These are phyloP conservation scores for Pichia nanzhaoensis DNA, from an alignment of 805 yeast species.

Conservation along the genomic window DNA sequence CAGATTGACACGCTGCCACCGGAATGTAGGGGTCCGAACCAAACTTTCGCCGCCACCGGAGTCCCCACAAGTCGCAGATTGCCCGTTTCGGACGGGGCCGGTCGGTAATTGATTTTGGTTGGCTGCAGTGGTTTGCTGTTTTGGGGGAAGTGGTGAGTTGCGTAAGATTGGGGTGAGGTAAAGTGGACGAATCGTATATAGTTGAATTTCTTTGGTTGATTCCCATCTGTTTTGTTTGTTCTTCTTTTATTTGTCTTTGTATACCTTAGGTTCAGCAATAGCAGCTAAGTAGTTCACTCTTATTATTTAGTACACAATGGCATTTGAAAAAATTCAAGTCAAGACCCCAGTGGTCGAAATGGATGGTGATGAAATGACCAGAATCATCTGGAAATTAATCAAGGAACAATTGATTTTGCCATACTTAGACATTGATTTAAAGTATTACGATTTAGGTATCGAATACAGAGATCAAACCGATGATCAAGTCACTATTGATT, in stretches of 20 bases:
- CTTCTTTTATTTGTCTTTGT: not conserved
- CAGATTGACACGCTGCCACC: not conserved
- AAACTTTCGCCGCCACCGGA: too few relatives aligned
- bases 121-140: too few relatives aligned
- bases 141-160: too few relatives aligned
- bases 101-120: too few relatives aligned
- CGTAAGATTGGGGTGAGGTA: too few relatives aligned
- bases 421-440: conserved; percentile 77
- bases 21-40: not conserved
- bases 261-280: too few relatives aligned
- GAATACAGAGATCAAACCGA: conserved; percentile 81
- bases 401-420: conserved; percentile 82
- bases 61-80: too few relatives aligned
- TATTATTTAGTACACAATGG: conserved; percentile 10
- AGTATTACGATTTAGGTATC: conserved; percentile 87
- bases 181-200: too few relatives aligned
- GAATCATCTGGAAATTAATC: conserved; percentile 91
- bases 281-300: not conserved
- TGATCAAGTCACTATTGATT: conserved; percentile 82
- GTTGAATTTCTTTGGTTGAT: too few relatives aligned
- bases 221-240: not conserved
- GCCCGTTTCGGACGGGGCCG: too few relatives aligned
- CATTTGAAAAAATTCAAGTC: conserved; percentile 59
- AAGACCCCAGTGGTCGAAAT: conserved; percentile 88
- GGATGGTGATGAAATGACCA: conserved; percentile 98